Percentiles rank a stretch among this genome's conserved stretches.
Evolutionary conservation across 2,329 filamentous ascomycete genomes (phyloP).

Genomic region (Metarhizium rileyi): DNA sequence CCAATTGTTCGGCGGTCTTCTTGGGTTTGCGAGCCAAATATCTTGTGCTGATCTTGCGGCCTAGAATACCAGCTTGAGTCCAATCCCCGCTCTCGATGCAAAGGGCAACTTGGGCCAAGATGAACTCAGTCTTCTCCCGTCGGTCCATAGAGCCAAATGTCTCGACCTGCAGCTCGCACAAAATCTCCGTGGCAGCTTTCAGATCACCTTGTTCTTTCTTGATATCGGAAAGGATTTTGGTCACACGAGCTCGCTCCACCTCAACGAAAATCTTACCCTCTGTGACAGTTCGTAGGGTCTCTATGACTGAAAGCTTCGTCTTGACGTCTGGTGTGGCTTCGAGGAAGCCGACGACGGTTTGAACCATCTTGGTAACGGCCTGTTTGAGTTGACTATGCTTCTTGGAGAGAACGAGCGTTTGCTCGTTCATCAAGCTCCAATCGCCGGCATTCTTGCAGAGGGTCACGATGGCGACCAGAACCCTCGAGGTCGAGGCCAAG

Average conservation of each 20-base stretch:
- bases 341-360: slow-evolving; percentile 87
- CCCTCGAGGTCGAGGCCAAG: slow-evolving; percentile 84
- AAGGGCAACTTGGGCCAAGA: slow-evolving; percentile 84
- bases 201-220: slow-evolving; percentile 93
- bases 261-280: slow-evolving; percentile 99
- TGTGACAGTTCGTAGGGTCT: slow-evolving; percentile 89
- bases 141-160: slow-evolving; percentile 98
- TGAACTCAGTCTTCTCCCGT: slow-evolving; percentile 97
- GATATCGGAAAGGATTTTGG: slow-evolving; percentile 90
- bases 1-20: slow-evolving; percentile 80
- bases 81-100: slow-evolving; percentile 95
- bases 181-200: slow-evolving; percentile 79
- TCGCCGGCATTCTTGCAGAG: slow-evolving; percentile 89
- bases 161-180: slow-evolving; percentile 97
- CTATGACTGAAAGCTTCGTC: slow-evolving; percentile 86
- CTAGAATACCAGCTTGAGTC: slow-evolving; percentile 89
- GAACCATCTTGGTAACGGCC: slow-evolving; percentile 97
- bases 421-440: slow-evolving; percentile 93
- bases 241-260: slow-evolving; percentile 92
- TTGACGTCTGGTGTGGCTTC: slow-evolving; percentile 77
- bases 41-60: slow-evolving; percentile 91
- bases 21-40: slow-evolving; percentile 87
- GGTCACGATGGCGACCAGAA: slow-evolving; percentile 81
- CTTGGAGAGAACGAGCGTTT: slow-evolving; percentile 91
- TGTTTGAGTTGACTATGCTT: slow-evolving; percentile 99